Conservation (phyloP, 352 stramenopile genomes). For the Peronospora farinosa region DNA sequence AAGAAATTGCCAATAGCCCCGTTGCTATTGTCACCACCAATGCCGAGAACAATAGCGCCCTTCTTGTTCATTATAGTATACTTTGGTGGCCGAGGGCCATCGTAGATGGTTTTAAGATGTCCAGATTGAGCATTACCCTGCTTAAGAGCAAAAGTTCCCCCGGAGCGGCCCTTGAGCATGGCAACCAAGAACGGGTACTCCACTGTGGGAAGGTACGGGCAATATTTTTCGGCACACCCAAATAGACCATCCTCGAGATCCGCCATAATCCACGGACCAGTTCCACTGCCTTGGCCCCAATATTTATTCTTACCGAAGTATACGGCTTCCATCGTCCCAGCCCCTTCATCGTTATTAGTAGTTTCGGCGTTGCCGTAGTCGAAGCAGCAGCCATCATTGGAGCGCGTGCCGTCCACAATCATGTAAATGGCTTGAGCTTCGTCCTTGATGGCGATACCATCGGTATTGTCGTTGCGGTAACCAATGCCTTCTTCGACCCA, state of each 20-base stretch:
- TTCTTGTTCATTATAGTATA: slow-evolving; percentile 26
- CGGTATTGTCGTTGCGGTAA: slow-evolving; percentile 20
- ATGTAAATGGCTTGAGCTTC: slow-evolving; percentile 25
- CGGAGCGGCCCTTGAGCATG: slow-evolving; percentile 23
- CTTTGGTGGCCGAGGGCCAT: slow-evolving; percentile 17
- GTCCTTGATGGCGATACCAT: slow-evolving; percentile 10
- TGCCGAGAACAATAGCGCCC: slow-evolving; percentile 20
- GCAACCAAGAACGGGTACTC: slow-evolving; percentile 10
- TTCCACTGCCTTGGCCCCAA: slow-evolving; percentile 17
- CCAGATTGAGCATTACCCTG: slow-evolving; percentile 16
- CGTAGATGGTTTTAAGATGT: slow-evolving; percentile 14
- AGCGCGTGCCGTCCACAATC: slow-evolving; percentile 18
- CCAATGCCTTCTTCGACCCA: slow-evolving; percentile 16
- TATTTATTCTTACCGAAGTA: slow-evolving; percentile 15
- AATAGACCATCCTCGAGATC: slow-evolving; percentile 23
- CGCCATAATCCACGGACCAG: slow-evolving; percentile 21
- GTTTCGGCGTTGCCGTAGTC: slow-evolving; percentile 25
- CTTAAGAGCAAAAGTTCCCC: slow-evolving; percentile 18
- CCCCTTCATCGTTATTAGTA: slow-evolving; percentile 16
- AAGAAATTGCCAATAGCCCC: slow-evolving; percentile 15
- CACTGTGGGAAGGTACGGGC: slow-evolving; percentile 11
- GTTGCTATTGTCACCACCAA: slow-evolving; percentile 21
- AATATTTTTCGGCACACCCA: slow-evolving; percentile 14
- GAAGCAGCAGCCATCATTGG: slow-evolving; percentile 19
- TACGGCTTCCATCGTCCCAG: slow-evolving; percentile 19